Percentiles rank a stretch among this genome's conserved stretches.
These are phyloP conservation scores for Sporothrix pallida DNA, from an alignment of 2,329 filamentous ascomycete species.

Conservation along the genomic window DNA sequence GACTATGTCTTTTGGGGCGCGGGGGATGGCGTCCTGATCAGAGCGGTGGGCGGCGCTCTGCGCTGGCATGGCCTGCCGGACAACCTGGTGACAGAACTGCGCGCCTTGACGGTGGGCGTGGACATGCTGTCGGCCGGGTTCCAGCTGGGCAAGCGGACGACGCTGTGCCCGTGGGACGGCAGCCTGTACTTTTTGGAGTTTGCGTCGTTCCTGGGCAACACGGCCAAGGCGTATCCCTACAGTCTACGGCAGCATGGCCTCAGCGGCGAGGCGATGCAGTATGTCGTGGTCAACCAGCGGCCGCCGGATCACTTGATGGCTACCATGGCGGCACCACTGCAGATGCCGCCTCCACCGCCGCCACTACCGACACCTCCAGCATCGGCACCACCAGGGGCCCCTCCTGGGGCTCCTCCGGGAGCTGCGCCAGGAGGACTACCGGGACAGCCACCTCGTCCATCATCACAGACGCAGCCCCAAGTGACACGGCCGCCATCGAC, in stretches of 20 bases:
- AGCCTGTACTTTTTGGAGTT: constrained; percentile 29
- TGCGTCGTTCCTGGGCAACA: constrained; percentile 24
- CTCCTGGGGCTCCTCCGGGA: background rate
- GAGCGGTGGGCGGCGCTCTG: constrained; percentile 9
- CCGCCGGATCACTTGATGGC: constrained; percentile 14
- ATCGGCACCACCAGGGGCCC: constrained; percentile 2
- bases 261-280: constrained; percentile 25
- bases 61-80: constrained; percentile 28
- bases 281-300: constrained; percentile 23
- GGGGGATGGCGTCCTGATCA: constrained; percentile 25
- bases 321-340: too few relatives aligned
- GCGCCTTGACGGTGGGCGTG: constrained; percentile 27
- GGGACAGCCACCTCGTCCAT: background rate
- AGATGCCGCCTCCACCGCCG: background rate
- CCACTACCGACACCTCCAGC: constrained; percentile 19
- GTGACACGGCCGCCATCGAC: background rate
- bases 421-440: background rate
- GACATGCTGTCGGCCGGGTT: constrained; percentile 30
- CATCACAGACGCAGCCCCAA: background rate
- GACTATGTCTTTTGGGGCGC: constrained; percentile 28
- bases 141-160: constrained; percentile 26
- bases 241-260: constrained; percentile 23
- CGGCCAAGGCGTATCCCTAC: constrained; percentile 30
- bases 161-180: constrained; percentile 31
- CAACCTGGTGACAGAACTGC: constrained; percentile 18